Percentiles rank a stretch among this genome's conserved stretches.
phyloP scores from a whole-genome alignment of 495 filamentous ascomycete genomes.

The Aspergillus panamensis region DNA sequence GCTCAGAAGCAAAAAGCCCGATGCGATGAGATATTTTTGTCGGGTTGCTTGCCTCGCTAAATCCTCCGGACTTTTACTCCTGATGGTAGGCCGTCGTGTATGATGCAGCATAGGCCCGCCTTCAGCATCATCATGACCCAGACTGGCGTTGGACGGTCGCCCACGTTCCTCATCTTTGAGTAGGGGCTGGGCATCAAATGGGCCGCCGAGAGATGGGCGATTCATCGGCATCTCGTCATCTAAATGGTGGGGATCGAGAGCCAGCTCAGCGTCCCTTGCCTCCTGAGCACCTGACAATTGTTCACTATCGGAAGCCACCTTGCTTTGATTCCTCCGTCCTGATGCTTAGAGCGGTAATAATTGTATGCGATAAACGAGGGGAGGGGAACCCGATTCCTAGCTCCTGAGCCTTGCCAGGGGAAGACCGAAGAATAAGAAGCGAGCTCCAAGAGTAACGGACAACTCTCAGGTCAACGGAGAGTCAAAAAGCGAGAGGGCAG shows the following conservation, averaged over 20 bases:
- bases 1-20: conserved; percentile 73
- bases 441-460: neutral
- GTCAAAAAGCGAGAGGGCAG: conserved; percentile 2
- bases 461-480: conserved; percentile 8
- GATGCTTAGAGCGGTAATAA: neutral
- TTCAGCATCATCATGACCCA: conserved; percentile 36
- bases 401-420: neutral
- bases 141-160: conserved; percentile 40
- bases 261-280: conserved; percentile 19
- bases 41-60: conserved; percentile 60
- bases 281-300: conserved; percentile 15
- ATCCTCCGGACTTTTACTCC: conserved; percentile 55
- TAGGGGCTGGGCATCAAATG: conserved; percentile 52
- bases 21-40: conserved; percentile 82
- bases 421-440: neutral
- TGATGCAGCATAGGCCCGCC: conserved; percentile 43
- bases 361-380: conserved; percentile 3
- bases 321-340: conserved; percentile 11
- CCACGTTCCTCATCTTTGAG: conserved; percentile 53
- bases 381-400: conserved; percentile 1
- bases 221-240: conserved; percentile 45
- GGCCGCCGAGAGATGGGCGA: conserved; percentile 46
- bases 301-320: conserved; percentile 22
- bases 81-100: conserved; percentile 55
- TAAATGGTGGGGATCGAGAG: conserved; percentile 33